Base-by-base conservation (phyloP, 345 rosid species). In the Conringia planisiliqua region DNA sequence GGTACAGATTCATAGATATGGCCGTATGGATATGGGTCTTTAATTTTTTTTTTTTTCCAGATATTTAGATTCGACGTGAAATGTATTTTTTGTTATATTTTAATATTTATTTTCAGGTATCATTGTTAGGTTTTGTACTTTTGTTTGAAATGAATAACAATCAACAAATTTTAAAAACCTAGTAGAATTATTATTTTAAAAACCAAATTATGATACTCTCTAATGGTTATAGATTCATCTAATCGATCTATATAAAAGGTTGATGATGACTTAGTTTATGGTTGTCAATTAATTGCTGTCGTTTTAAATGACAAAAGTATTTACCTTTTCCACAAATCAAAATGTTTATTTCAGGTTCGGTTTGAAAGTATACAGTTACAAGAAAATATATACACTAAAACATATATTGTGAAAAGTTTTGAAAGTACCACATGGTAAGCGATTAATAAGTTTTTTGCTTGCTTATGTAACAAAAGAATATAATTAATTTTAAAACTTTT, bases 1-100 rank as follows among this genome's bases (percentile, higher is more conserved):
- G 24, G 30, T 27, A 27, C 30, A 27, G 30, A 27, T 27, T 27
- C 30, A 27, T 2, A 52, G 27, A 61, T 51, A 67, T 67, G 38
- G 61, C 61, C 71, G 62, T 36, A 51, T 52, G 18, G 26, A 67
- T 67, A 67, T 47, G 59, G 47, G 30, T 36, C 11, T n/a, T 24
- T 24, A 13, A 20, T 20, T 10, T 9, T 48, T 22, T 4, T 22
- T 4, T 30, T 30, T 30, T 30, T 27, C 30, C 55, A 9, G 29
- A 29, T 48, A 10, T 8, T 18, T 48, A 47, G 11, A 17, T 17
- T 47, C 24, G 24, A 47, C 52, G 9, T 7, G 12, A 47, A 47
- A 47, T 10, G 10, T 20, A 18, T 0, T 20, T 48, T 48, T 4
- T 48, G 4, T 38, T 10, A 38, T 38, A 48, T 48, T 48, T 22